Conservation (phyloP, 2,329 filamentous ascomycete genomes). For the Phialemonium atrogriseum region DNA sequence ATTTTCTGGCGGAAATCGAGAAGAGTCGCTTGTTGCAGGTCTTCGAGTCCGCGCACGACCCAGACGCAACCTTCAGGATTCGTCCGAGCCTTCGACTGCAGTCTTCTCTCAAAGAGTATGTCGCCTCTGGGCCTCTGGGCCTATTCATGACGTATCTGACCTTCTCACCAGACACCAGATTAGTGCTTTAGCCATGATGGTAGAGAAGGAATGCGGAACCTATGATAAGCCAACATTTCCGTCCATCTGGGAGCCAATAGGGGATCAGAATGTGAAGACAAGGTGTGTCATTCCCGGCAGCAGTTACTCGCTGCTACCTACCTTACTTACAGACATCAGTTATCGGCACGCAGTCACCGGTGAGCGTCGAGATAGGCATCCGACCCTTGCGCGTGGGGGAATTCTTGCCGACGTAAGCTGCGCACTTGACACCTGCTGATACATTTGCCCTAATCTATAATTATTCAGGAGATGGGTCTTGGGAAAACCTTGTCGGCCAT, state of each 20-base stretch:
- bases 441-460: not conserved
- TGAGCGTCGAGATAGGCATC: conserved; percentile 3
- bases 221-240: conserved; percentile 12
- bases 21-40: conserved; percentile 7
- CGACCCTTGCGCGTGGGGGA: conserved; percentile 15
- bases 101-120: conserved; percentile 10
- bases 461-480: conserved; percentile 27
- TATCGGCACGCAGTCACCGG: conserved; percentile 14
- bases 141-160: conserved; percentile 6
- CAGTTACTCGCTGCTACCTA: conserved; percentile 2
- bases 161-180: conserved; percentile 22
- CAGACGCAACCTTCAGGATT: conserved; percentile 1
- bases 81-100: conserved; percentile 7
- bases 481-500: conserved; percentile 21
- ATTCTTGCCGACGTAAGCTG: conserved; percentile 22
- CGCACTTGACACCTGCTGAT: conserved; percentile 2
- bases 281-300: conserved; percentile 5
- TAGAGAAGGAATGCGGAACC: conserved; percentile 17
- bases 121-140: not conserved
- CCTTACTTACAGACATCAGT: conserved; percentile 4
- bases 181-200: conserved; percentile 21
- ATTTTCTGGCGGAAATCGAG: conserved; percentile 6
- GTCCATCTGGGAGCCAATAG: conserved; percentile 16
- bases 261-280: too few species aligned
- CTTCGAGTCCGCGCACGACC: conserved; percentile 7